A percentile compares a stretch with the other conserved stretches of the same genome.
Conservation (phyloP, 129 eudicot genomes). For the Scalesia atractyloides region DNA sequence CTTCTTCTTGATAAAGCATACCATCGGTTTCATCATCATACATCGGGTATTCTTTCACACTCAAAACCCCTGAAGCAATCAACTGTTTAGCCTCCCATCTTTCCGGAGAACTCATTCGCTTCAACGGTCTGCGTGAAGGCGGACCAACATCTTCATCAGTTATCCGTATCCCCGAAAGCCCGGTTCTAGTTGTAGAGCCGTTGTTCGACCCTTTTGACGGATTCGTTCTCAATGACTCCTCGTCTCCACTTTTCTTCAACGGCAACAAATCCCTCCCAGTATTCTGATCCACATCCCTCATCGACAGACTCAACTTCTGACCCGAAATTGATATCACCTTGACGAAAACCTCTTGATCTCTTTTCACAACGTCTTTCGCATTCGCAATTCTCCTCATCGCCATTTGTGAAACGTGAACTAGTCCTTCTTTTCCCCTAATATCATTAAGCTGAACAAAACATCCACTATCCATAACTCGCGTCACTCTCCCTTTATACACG, state of each 20-base stretch:
- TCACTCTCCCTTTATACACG: slow-evolving; percentile 77
- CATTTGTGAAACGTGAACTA: slow-evolving; percentile 80
- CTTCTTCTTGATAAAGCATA: slow-evolving; percentile 79
- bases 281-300: slow-evolving; percentile 94
- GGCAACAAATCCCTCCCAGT: slow-evolving; percentile 79
- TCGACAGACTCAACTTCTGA: slow-evolving; percentile 70
- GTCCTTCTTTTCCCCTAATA: slow-evolving; percentile 73
- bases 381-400: slow-evolving; percentile 63
- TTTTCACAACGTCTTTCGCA: slow-evolving; percentile 71
- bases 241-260: slow-evolving; percentile 59
- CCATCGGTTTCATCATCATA: slow-evolving; percentile 84
- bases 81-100: slow-evolving; percentile 89
- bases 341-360: slow-evolving; percentile 87
- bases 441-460: slow-evolving; percentile 78
- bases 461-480: slow-evolving; percentile 81
- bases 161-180: slow-evolving; percentile 70
- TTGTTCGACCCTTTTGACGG: slow-evolving; percentile 42
- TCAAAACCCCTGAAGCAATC: slow-evolving; percentile 80
- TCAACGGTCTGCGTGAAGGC: slow-evolving; percentile 69
- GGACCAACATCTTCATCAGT: slow-evolving; percentile 60
- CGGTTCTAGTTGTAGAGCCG: slow-evolving; percentile 42
- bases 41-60: slow-evolving; percentile 71
- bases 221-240: slow-evolving; percentile 45
- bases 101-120: slow-evolving; percentile 91
- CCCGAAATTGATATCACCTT: slow-evolving; percentile 72